A percentile compares a stretch with the other conserved stretches of the same genome.
Evolutionary conservation across 345 rosid genomes (phyloP).

Genomic region (Citrus reticulata): DNA sequence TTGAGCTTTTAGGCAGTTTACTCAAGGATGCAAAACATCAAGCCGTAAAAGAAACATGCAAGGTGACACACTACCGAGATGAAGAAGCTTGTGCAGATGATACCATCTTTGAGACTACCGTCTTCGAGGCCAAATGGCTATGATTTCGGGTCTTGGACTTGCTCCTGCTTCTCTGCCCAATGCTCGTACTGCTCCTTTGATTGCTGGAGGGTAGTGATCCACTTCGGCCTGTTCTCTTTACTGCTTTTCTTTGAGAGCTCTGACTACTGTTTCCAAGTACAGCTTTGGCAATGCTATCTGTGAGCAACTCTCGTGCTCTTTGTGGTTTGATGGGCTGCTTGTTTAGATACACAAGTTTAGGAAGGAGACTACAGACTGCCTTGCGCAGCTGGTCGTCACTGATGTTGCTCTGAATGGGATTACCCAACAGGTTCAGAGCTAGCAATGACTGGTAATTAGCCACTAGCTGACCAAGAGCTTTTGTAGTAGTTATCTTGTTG

Average conservation of each 20-base stretch:
- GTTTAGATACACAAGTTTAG: conserved; percentile 77
- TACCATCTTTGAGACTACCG: not conserved
- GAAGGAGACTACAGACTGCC: conserved; percentile 68
- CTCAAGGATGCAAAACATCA: not conserved
- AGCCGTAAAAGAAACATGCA: not conserved
- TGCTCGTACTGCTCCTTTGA: conserved; percentile 23
- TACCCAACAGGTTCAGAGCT: conserved; percentile 80
- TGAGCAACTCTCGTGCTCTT: conserved; percentile 63
- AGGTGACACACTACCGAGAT: conserved; percentile 6
- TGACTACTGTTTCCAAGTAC: conserved; percentile 49
- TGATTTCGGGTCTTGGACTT: conserved; percentile 37
- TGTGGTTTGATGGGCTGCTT: conserved; percentile 77
- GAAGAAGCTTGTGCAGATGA: conserved; percentile 28
- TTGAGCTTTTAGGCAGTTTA: not conserved
- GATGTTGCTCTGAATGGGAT: conserved; percentile 72
- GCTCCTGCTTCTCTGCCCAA: conserved; percentile 27
- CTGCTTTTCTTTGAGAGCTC: conserved; percentile 36
- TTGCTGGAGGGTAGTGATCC: conserved; percentile 23
- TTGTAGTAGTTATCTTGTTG: conserved; percentile 86
- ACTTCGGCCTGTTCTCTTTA: conserved; percentile 31
- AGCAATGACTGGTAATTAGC: conserved; percentile 77
- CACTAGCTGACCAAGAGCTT: conserved; percentile 86
- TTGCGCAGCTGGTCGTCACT: conserved; percentile 78
- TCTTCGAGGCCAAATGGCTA: conserved; percentile 22
- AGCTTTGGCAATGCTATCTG: conserved; percentile 76